Evolutionary conservation across 768 basidiomycete genomes (phyloP), one percentile per base, ranked within the genome.

Genomic region (Tubosaeta brunneosetosa): DNA sequence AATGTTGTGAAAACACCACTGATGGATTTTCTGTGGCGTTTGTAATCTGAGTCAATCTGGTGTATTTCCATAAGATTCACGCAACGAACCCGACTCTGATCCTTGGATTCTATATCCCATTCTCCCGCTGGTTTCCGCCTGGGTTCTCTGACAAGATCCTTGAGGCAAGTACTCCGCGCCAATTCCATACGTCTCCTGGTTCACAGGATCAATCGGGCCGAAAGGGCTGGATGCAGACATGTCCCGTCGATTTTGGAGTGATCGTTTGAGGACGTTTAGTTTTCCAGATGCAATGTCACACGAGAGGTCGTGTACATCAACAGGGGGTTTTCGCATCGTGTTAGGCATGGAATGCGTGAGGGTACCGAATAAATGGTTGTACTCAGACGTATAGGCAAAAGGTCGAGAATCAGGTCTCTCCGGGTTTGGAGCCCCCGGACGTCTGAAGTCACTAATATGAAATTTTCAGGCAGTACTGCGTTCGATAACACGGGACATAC

Each of bases 21-120:
- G 26, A 4, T 10, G 46, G 33, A 22, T 52, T 60, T 36, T 11
- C 52, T 47, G 34, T 47, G 8, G 34, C 43, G 40, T 51, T 47
- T 36, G 36, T 29, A 32, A 17, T 46, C 27, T 22, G 19, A 26
- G 42, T 53, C 36, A 52, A 44, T 49, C 40, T 33, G 17, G 42
- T 12, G 38, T 38, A 44, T 49, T 44, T 44, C 29, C 29, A 38
- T 16, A 46, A 31, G 47, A 40, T 54, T 50, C 41, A 33, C 40
- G 16, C 19, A 22, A 52, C 36, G 34, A 55, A 65, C 56, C 62
- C 29, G 49, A 32, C 14, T 8, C 37, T 36, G 22, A 62, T 50
- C 55, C 57, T 55, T 45, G 59, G 62, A 41, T 64, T 47, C 36
- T 19, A 26, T 42, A 45, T 44, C 55, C 50, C 19, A 7, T n/a